Base-by-base conservation (phyloP, 1,284 basidiomycete species). In the Ustilago loliicola region DNA sequence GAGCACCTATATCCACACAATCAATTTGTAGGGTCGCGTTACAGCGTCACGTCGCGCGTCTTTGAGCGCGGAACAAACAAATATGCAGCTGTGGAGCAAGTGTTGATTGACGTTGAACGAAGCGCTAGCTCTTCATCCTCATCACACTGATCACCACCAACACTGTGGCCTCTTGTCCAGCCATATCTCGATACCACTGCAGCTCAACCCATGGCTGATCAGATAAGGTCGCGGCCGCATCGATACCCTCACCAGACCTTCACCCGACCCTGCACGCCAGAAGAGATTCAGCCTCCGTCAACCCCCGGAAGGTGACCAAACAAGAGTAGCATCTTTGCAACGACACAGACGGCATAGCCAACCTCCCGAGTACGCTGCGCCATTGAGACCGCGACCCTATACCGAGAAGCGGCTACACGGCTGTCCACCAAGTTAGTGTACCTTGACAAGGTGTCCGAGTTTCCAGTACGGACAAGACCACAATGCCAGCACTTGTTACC, bases 401-500 rank as follows among this genome's bases (percentile, higher is more conserved):
- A 25, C 27, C 13, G 17, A 13, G 38, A 15, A 19, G 17, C 11
- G 32, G 1, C 32, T 36, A 27, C 25, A 30, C 48, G 34, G 34
- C 34, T 15, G 34, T n/a, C n/a, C n/a, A n/a, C n/a, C n/a, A n/a
- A n/a, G n/a, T n/a, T n/a, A 34, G 32, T 34, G 32, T 11, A 5
- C 32, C 32, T 34, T 34, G 32, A 34, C 32, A 5, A 6, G 1
- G 17, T 15, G 17, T 19, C 45, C 23, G 4, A 21, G 23, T 21
- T 6, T 3, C 9, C 21, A 48, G 23, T 23, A 11, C 23, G 8
- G 7, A 15, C 45, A 48, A 7, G 6, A 34, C 52, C 19, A 52
- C 29, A n/a, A 73, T 73, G 71, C 71, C 71, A 25, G 71, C 66
- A 30, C 62, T 61, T 21, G 48, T 73, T 2, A 50, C 65, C 2